Conservation (phyloP, 2,329 filamentous ascomycete species). For the Cytospora paraplurivora region DNA sequence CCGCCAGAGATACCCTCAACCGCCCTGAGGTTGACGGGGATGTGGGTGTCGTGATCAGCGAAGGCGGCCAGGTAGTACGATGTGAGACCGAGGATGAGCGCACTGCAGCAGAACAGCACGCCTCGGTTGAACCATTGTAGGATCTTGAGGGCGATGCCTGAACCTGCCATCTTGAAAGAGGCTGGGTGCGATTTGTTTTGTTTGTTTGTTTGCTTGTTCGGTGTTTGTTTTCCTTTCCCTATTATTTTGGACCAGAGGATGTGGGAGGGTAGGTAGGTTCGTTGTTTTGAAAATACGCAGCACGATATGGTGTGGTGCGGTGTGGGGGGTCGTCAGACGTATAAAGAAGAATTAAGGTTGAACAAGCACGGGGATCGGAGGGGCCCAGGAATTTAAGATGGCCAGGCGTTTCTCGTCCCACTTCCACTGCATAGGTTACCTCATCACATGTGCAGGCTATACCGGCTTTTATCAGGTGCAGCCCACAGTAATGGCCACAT, state of each 20-base stretch:
- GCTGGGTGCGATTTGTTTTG: background rate
- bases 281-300: background rate
- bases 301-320: background rate
- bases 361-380: constrained; percentile 12
- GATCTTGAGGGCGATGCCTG: constrained; percentile 65
- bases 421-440: background rate
- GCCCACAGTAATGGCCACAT: background rate
- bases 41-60: constrained; percentile 62
- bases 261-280: background rate
- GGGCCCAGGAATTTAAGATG: constrained; percentile 19
- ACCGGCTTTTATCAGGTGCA: no score
- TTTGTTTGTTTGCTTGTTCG: background rate
- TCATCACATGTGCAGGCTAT: background rate
- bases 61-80: constrained; percentile 82
- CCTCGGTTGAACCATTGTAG: constrained; percentile 71
- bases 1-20: constrained; percentile 78
- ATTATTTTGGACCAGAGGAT: background rate
- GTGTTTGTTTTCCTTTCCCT: background rate
- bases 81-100: constrained; percentile 76
- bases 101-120: constrained; percentile 72
- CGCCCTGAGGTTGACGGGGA: constrained; percentile 67
- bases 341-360: constrained; percentile 7
- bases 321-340: background rate
- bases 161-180: constrained; percentile 53
- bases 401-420: background rate